A percentile compares a stretch with the other conserved stretches of the same genome.
phyloP scores from a whole-genome alignment of 306 rosid genomes.

The Hippophae gyantsensis region DNA sequence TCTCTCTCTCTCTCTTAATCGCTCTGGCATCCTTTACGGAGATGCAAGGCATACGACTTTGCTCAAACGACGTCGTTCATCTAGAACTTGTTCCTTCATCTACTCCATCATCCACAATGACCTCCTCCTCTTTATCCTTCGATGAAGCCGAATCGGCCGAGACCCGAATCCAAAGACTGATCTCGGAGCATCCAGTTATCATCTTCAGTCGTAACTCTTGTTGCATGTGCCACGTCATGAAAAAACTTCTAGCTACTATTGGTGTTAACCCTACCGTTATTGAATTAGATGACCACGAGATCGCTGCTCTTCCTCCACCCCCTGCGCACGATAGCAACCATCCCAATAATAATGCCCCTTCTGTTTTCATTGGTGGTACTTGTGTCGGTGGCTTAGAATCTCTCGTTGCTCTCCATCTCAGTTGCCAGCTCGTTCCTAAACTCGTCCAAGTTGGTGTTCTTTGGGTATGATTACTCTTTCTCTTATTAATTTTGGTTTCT shows the following conservation, averaged over 20 bases:
- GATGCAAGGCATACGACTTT: conserved; percentile 74
- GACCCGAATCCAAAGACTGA: conserved; percentile 71
- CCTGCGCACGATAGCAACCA: conserved; percentile 3
- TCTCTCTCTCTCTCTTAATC: not conserved
- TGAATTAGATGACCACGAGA: conserved; percentile 84
- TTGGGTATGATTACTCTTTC: conserved; percentile 27
- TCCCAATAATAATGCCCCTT: conserved; percentile 32
- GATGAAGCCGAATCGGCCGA: conserved; percentile 80
- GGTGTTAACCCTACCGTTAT: conserved; percentile 96
- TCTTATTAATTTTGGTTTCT: too few species aligned
- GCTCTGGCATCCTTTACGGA: not conserved
- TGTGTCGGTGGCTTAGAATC: conserved; percentile 81
- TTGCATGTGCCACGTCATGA: conserved; percentile 99
- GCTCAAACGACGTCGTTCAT: conserved; percentile 58
- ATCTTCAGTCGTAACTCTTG: conserved; percentile 81
- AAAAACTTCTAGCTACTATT: conserved; percentile 74
- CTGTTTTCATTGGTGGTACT: conserved; percentile 75
- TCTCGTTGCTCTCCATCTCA: conserved; percentile 91
- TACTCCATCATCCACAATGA: conserved; percentile 1
- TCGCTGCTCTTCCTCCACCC: conserved; percentile 51
- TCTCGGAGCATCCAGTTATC: conserved; percentile 84
- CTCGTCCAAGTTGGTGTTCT: conserved; percentile 90
- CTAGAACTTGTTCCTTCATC: conserved; percentile 39
- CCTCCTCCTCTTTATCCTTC: conserved; percentile 56
- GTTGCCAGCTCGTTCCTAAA: conserved; percentile 84